These are phyloP conservation scores for Heterobasidion annosum DNA, from an alignment of 1,284 basidiomycete genomes.

Conservation along the genomic window DNA sequence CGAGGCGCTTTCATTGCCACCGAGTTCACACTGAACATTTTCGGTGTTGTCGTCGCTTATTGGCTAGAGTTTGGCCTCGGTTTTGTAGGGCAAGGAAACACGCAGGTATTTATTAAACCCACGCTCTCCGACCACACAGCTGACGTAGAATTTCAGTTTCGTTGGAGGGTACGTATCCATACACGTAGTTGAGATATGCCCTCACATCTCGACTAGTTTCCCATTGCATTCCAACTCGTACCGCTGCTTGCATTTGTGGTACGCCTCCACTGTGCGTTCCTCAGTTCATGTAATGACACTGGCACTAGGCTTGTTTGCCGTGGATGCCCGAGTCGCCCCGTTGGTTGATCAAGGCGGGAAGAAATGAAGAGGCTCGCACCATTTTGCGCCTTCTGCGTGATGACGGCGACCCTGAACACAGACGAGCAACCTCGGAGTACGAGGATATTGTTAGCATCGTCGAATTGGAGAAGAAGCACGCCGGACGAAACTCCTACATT, in stretches of 20 bases:
- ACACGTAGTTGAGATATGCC: not conserved
- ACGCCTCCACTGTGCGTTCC: not conserved
- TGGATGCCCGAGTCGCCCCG: slow-evolving; percentile 41
- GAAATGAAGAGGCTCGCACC: slow-evolving; percentile 32
- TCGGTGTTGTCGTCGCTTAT: slow-evolving; percentile 45
- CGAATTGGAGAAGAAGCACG: slow-evolving; percentile 52
- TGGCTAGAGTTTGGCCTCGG: slow-evolving; percentile 45
- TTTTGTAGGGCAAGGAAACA: slow-evolving; percentile 35
- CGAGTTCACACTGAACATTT: slow-evolving; percentile 35
- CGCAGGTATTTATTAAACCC: slow-evolving; percentile 16
- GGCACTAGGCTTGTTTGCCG: slow-evolving; percentile 1
- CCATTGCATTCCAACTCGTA: slow-evolving; percentile 40
- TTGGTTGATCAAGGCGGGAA: slow-evolving; percentile 45
- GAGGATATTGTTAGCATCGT: slow-evolving; percentile 8
- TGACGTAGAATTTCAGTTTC: slow-evolving; percentile 2
- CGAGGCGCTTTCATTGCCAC: slow-evolving; percentile 27
- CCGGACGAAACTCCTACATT: slow-evolving; percentile 33
- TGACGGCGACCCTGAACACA: slow-evolving; percentile 15
- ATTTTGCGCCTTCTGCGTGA: slow-evolving; percentile 28
- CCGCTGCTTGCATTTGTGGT: slow-evolving; percentile 36
- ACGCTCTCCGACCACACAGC: no score
- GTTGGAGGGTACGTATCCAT: slow-evolving; percentile 27
- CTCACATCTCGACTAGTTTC: slow-evolving; percentile 22
- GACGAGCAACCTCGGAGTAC: slow-evolving; percentile 20
- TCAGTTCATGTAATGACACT: not conserved